These are phyloP conservation scores for Hypoxylon lenormandii DNA, from an alignment of 495 filamentous ascomycete genomes.

Conservation along the genomic window DNA sequence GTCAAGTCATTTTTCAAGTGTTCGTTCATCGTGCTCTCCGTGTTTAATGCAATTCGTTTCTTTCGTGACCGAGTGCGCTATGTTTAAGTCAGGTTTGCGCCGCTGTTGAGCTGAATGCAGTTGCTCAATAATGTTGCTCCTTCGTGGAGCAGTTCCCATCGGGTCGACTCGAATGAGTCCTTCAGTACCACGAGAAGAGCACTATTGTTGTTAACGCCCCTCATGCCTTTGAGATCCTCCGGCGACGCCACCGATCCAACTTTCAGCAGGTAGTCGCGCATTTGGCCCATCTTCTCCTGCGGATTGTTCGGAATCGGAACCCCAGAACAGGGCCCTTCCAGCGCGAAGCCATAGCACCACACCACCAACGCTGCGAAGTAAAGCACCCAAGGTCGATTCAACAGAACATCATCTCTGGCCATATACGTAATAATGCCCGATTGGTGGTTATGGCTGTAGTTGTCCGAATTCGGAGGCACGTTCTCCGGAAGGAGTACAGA, in stretches of 20 bases:
- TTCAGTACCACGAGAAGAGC: constrained; percentile 85
- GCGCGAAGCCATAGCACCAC: constrained; percentile 93
- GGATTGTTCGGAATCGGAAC: constrained; percentile 64
- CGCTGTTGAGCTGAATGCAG: constrained; percentile 71
- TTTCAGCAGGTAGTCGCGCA: constrained; percentile 79
- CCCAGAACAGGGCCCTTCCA: constrained; percentile 78
- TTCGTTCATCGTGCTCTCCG: constrained; percentile 35
- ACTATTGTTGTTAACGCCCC: constrained; percentile 82
- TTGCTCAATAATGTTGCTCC: constrained; percentile 82
- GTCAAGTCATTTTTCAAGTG: constrained; percentile 29
- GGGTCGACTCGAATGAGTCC: constrained; percentile 80
- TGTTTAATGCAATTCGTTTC: neutral
- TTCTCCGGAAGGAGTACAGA: constrained; percentile 76
- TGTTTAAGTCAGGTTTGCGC: constrained; percentile 43
- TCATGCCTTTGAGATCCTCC: constrained; percentile 79
- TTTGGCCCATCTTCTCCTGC: constrained; percentile 77
- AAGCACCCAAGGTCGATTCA: constrained; percentile 96
- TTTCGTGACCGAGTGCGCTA: neutral
- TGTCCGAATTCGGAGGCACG: constrained; percentile 37
- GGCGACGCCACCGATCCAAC: constrained; percentile 82
- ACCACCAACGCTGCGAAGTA: constrained; percentile 93
- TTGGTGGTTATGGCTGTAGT: constrained; percentile 47
- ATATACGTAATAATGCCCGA: constrained; percentile 69
- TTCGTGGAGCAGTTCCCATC: constrained; percentile 93
- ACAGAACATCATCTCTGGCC: constrained; percentile 86